A percentile compares a stretch with the other conserved stretches of the same genome.
Evolutionary conservation across 345 rosid genomes (phyloP).

Genomic region (Abelmoschus esculentus): DNA sequence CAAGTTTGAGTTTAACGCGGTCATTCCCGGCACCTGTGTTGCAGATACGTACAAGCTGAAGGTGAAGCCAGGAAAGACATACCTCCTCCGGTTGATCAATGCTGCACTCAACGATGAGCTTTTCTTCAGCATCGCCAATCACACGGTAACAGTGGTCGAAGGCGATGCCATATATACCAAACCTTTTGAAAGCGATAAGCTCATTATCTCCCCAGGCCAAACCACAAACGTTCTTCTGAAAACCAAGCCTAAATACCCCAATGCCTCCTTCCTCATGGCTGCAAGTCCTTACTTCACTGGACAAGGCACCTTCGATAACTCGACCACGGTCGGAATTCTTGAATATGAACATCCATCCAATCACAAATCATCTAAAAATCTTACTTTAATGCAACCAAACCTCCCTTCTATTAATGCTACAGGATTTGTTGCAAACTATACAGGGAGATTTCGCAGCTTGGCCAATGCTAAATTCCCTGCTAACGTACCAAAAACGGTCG

Average conservation of each 20-base stretch:
- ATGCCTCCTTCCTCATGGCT: constrained; percentile 40
- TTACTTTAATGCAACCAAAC: constrained; percentile 26
- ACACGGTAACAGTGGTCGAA: constrained; percentile 34
- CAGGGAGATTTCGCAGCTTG: constrained; percentile 25
- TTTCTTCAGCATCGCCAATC: constrained; percentile 50
- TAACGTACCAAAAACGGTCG: neutral
- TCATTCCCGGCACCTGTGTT: neutral
- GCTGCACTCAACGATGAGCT: constrained; percentile 56
- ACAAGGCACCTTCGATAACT: constrained; percentile 30
- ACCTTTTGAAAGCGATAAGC: constrained; percentile 25
- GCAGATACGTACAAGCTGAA: constrained; percentile 38
- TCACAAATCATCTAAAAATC: constrained; percentile 9
- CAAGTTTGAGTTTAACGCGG: neutral
- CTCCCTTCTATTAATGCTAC: constrained; percentile 38
- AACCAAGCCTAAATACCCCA: constrained; percentile 31
- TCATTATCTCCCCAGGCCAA: constrained; percentile 43
- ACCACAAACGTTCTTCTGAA: constrained; percentile 39
- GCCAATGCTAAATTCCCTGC: neutral
- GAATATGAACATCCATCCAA: constrained; percentile 24
- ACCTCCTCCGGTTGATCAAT: constrained; percentile 42
- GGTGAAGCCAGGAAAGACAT: constrained; percentile 45
- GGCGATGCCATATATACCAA: constrained; percentile 36
- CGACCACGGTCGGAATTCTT: constrained; percentile 42
- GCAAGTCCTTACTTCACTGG: constrained; percentile 36
- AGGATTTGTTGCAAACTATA: constrained; percentile 23